phyloP scores from a whole-genome alignment of 2,329 filamentous ascomycete genomes.

The Pseudohalonectria lignicola region DNA sequence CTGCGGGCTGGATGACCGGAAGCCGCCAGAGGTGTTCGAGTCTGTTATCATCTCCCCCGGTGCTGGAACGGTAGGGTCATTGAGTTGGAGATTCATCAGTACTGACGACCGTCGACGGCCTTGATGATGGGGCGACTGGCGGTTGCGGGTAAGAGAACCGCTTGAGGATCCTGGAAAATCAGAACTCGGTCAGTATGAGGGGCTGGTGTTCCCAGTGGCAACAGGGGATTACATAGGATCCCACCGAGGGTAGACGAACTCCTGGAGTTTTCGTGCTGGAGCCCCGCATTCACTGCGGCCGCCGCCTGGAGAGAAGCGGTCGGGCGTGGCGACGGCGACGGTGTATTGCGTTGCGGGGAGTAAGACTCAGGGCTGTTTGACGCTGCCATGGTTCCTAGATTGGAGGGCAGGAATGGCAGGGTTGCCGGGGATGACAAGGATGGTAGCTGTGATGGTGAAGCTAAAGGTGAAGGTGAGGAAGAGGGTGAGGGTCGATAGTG shows the following conservation, averaged over 20 bases:
- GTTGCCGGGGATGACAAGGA: too few species aligned
- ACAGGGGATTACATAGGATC: background rate
- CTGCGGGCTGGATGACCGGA: slow-evolving; percentile 29
- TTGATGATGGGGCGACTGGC: slow-evolving; percentile 32
- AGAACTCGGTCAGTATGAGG: too few species aligned
- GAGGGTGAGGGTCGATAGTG: too few species aligned
- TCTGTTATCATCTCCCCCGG: slow-evolving; percentile 58
- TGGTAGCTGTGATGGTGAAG: too few species aligned
- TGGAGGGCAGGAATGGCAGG: too few species aligned
- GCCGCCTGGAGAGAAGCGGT: slow-evolving; percentile 65
- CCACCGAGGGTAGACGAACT: slow-evolving; percentile 29
- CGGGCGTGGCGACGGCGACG: slow-evolving; percentile 51
- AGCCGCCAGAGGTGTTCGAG: slow-evolving; percentile 19
- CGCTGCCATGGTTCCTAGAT: too few species aligned
- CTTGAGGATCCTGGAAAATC: slow-evolving; percentile 34
- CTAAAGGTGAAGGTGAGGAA: too few species aligned
- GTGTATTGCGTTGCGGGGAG: slow-evolving; percentile 30
- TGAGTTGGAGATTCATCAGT: slow-evolving; percentile 62
- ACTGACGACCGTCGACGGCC: slow-evolving; percentile 57
- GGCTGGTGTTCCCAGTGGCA: too few species aligned
- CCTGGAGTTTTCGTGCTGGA: slow-evolving; percentile 52
- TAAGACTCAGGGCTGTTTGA: too few species aligned
- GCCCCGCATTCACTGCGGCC: slow-evolving; percentile 66
- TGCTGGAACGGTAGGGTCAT: slow-evolving; percentile 55
- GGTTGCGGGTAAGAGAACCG: slow-evolving; percentile 35